Percentiles rank a stretch among this genome's conserved stretches.
These are phyloP conservation scores for Periconia macrospinosa DNA, from an alignment of 2,329 filamentous ascomycete genomes.

Conservation along the genomic window DNA sequence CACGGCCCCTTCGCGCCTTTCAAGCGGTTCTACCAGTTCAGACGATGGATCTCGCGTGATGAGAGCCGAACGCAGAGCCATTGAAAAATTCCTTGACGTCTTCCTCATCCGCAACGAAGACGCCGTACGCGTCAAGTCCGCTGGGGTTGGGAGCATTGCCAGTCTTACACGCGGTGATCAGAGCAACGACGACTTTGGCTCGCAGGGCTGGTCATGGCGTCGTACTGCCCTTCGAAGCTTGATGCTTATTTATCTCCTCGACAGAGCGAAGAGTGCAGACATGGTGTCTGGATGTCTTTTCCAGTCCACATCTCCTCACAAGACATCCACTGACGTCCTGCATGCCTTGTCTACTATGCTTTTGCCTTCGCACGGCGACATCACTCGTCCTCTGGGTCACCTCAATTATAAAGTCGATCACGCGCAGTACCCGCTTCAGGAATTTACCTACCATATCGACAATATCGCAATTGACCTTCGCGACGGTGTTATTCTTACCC, in stretches of 20 bases:
- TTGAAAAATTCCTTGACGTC: constrained; percentile 58
- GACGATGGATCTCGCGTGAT: constrained; percentile 38
- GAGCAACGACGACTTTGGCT: constrained; percentile 43
- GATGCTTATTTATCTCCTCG: constrained; percentile 63
- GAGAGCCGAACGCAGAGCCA: constrained; percentile 44
- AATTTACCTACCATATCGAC: constrained; percentile 59
- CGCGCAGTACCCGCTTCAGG: constrained; percentile 60
- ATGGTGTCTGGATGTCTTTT: constrained; percentile 53
- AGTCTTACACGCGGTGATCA: constrained; percentile 39
- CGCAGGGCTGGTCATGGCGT: constrained; percentile 54
- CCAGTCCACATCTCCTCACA: constrained; percentile 54
- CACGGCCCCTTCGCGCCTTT: constrained; percentile 38
- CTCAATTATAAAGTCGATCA: constrained; percentile 59
- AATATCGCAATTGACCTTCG: constrained; percentile 66
- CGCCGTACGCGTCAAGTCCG: constrained; percentile 44
- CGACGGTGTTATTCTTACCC: constrained; percentile 62
- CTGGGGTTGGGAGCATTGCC: constrained; percentile 39
- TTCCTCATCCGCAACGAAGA: constrained; percentile 64
- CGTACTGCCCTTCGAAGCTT: constrained; percentile 61
- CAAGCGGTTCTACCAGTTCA: constrained; percentile 37
- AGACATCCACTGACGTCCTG: constrained; percentile 59
- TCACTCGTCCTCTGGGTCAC: constrained; percentile 57
- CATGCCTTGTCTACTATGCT: constrained; percentile 56
- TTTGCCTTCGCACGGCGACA: constrained; percentile 61
- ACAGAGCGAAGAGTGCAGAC: constrained; percentile 52